Evolutionary conservation across 495 filamentous ascomycete species (phyloP), one percentile per base, ranked within the genome.

Genomic region (Clavariopsis aquatica): DNA sequence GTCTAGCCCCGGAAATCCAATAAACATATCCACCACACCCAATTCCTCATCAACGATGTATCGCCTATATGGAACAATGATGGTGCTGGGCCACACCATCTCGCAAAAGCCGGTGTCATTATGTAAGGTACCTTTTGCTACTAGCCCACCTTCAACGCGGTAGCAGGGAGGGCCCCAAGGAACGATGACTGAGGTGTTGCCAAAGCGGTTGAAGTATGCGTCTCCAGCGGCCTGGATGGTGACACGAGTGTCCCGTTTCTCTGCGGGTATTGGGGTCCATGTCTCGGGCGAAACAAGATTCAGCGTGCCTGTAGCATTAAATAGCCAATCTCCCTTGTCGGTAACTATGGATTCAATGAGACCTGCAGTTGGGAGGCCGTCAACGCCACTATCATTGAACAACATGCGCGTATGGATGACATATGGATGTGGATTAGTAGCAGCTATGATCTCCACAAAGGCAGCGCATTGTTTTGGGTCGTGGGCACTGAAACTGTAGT

Each of bases 101-200:
- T 26, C 38, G 26, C 45, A 49, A 26, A 27, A 63, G 1, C 20
- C 12, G 26, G 31, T 41, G 22, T 27, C 51, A n/a, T 27, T 63
- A 22, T 49, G 47, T 51, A 63, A 46, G 1, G 20, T 63, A 1
- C 60, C 60, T 10, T 19, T 27, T 9, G 36, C 51, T 34, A 31
- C 22, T 28, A 55, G 34, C 2, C 79, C 79, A 8, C 79, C 79
- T 60, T 82, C 79, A 52, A 82, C 70, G 1, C 79, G 71, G 1
- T 77, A 72, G 56, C 79, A 81, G 28, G 79, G 79, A 7, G 70
- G 76, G 1, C 78, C 77, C 60, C 76, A 79, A 1, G 79, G 79
- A 1, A 80, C 79, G 23, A 65, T 69, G 20, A 79, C 71, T 12
- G 24, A 73, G 12, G 70, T 71, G 64, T 81, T 70, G 13, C 70